Base-by-base conservation (phyloP, 2,329 filamentous ascomycete species). In the Amylocarpus encephaloides region DNA sequence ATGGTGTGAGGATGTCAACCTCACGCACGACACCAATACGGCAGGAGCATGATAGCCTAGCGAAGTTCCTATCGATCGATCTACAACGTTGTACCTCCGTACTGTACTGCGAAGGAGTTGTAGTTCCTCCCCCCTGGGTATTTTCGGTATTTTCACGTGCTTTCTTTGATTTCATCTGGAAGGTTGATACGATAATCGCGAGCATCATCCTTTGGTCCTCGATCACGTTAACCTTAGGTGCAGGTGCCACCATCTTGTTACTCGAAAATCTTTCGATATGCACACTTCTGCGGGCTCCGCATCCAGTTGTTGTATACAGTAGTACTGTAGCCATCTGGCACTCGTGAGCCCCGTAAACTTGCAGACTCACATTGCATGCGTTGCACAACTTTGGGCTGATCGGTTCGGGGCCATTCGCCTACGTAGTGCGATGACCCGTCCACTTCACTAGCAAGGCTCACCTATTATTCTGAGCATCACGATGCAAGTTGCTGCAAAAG, bases 21-120 rank as follows among this genome's bases (percentile, higher is more conserved):
- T 48, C 22, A 43, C 42, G 29, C 39, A 34, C 26, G 32, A 49
- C 40, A 33, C 34, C 34, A 36, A 43, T 32, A 19, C 36, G 40
- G 40, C 46, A 49, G 29, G 41, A 32, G 39, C 6, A 42, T 12
- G 34, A 36, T 7, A 26, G 22, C 22, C 7, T 4, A 26, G 22
- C 22, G 22, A 26, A 4, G 22, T 26, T 26, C 22, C 22, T 26
- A 26, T 26, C 4, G 22, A 26, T 26, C 22, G 22, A 26, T 7
- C 22, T 26, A 7, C n/a, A n/a, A n/a, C n/a, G n/a, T n/a, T n/a
- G n/a, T n/a, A n/a, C n/a, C n/a, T n/a, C n/a, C n/a, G n/a, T n/a
- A n/a, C n/a, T n/a, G n/a, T n/a, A n/a, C n/a, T n/a, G n/a, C n/a
- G n/a, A n/a, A n/a, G n/a, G n/a, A n/a, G n/a, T n/a, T 4, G 22